Evolutionary conservation across 2,329 filamentous ascomycete genomes (phyloP).

Genomic region (Ustulina deusta): DNA sequence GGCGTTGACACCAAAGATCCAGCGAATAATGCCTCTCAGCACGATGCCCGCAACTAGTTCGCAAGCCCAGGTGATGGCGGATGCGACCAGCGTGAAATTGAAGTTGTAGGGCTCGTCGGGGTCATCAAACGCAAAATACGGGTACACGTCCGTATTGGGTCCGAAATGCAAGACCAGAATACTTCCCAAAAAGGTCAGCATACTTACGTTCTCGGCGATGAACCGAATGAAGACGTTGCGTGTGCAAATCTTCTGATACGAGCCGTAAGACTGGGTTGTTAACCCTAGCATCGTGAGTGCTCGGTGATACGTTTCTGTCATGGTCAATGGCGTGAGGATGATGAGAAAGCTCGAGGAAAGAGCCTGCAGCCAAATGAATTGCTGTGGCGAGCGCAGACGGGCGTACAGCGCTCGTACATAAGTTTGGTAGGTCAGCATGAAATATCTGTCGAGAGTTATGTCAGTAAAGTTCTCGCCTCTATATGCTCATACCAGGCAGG

Average conservation of each 20-base stretch:
- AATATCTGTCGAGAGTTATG: constrained; percentile 41
- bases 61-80: constrained; percentile 74
- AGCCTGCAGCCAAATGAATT: constrained; percentile 74
- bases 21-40: constrained; percentile 68
- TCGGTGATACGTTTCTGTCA: constrained; percentile 70
- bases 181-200: constrained; percentile 75
- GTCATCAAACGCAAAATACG: constrained; percentile 73
- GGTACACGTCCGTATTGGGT: constrained; percentile 75
- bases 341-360: constrained; percentile 73
- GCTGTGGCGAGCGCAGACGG: constrained; percentile 71
- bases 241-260: constrained; percentile 74
- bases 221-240: constrained; percentile 76
- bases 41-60: constrained; percentile 72
- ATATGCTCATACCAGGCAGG: neutral
- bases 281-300: constrained; percentile 65
- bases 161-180: constrained; percentile 75
- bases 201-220: constrained; percentile 74
- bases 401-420: constrained; percentile 77
- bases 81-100: constrained; percentile 71
- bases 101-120: constrained; percentile 69
- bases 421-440: constrained; percentile 74
- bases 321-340: constrained; percentile 72
- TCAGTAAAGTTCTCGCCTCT: constrained; percentile 17
- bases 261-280: constrained; percentile 69
- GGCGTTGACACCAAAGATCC: constrained; percentile 71